Base-by-base conservation (phyloP, 2,329 filamentous ascomycete species). In the Endocalyx cinctus region DNA sequence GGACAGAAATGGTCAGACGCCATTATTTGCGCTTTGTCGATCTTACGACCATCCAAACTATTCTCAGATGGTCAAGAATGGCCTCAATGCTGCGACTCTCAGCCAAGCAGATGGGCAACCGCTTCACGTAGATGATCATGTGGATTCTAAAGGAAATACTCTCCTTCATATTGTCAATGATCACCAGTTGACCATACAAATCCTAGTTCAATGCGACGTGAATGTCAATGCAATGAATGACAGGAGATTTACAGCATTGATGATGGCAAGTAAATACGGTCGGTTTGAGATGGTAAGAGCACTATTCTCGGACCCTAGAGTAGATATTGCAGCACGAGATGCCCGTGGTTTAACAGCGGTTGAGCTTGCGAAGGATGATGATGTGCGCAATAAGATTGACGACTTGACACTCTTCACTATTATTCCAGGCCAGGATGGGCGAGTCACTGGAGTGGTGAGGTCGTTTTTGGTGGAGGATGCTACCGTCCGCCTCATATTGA, bases 251-350 rank as follows among this genome's bases (percentile, higher is more conserved):
- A 98, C 94, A 0, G 82, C 92, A 2, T 69, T 98, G 36, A 98
- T 98, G 92, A 84, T 98, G 42, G 90, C 90, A 6, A 97, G 90
- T 72, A 98, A 98, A 59, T 98, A 97, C 54, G 92, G 92, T 20
- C 79, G 92, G 42, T 84, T 94, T 34, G 92, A 97, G 50, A 87
- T 95, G 70, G 90, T 98, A 13, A 75, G 89, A 38, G 81, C 82
- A 8, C 71, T 98, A 5, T 97, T 94, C 58, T 76, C 82, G 26
- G 92, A 98, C 55, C 77, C 87, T 16, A 72, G 94, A 47, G 87
- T 96, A 5, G 92, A 98, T 54, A 64, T 90, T 11, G 79, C 83
- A 26, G 79, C 89, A 18, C 85, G 84, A 57, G 94, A 98, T 57
- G 64, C 86, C 12, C 78, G 92, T 38, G 92, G 92, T 0, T 69